Base-by-base conservation (phyloP, 768 basidiomycete species). In the Leccinum aurantiacum region DNA sequence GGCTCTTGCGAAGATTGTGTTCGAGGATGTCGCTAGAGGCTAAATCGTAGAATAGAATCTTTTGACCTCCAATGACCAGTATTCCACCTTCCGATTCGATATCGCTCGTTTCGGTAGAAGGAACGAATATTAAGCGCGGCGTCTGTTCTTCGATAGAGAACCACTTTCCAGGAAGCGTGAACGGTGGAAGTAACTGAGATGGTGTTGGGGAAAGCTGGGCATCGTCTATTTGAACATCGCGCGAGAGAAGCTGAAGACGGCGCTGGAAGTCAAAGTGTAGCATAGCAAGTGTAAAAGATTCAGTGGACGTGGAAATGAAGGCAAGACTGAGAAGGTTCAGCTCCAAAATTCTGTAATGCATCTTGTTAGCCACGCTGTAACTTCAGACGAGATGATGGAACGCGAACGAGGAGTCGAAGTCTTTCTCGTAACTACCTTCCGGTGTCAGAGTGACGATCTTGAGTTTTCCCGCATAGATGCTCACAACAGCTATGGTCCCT, bases 401-500 rank as follows among this genome's bases (percentile, higher is more conserved):
- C 55, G 80, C 87, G 63, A 67, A 91, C 90, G 82, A 80, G 58
- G 81, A 78, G 67, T 91, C 89, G 58, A 83, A 86, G 47, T 89
- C 84, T 14, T 73, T 69, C n/a, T 77, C 75, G 38, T 82, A 80
- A 47, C 76, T 74, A 17, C 88, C 88, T 15, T 80, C 79, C 54
- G 83, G 77, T 14, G 66, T 63, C 22, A 93, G 70, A 13, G 69
- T 69, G 19, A 93, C 72, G 19, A 90, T 76, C 66, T 84, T 90
- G 48, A 94, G 79, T 66, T 84, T 90, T 44, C 89, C 88, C 0
- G 78, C 76, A 67, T 91, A 92, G 61, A 85, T 83, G 71, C 83
- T 85, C 24, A 82, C 84, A 19, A 90, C 74, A 3, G 83, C 88
- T 13, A 88, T 56, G 19, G 77, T 74, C 15, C 89, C 88, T 6